Percentiles rank a stretch among this genome's conserved stretches.
Evolutionary conservation across 192 early-diverging fungal genomes (phyloP).

Genomic region (Diversispora eburnea): DNA sequence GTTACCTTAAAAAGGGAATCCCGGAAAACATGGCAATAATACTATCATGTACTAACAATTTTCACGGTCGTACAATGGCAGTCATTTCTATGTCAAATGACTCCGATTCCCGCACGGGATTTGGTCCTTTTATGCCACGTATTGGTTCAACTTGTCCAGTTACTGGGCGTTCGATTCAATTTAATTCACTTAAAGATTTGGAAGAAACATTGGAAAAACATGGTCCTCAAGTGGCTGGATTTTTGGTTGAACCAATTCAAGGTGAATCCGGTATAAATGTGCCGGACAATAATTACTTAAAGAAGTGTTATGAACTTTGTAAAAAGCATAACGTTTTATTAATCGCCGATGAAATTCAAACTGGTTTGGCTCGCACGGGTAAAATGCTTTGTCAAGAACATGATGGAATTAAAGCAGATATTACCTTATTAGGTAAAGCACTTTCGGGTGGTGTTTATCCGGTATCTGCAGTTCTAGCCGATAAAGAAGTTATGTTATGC

Average conservation of each 20-base stretch:
- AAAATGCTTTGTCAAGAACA: constrained; percentile 93
- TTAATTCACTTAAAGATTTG: constrained; percentile 85
- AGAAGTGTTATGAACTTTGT: constrained; percentile 84
- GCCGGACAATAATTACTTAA: constrained; percentile 90
- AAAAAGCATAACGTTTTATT: constrained; percentile 96
- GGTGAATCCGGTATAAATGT: constrained; percentile 97
- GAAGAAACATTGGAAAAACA: constrained; percentile 81
- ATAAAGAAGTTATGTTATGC: constrained; percentile 74
- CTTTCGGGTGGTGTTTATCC: constrained; percentile 96
- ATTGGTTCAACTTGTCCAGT: constrained; percentile 78
- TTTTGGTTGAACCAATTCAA: constrained; percentile 98
- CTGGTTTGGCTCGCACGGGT: constrained; percentile 91
- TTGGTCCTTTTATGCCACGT: constrained; percentile 93
- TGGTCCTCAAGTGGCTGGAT: constrained; percentile 82
- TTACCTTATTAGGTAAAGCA: constrained; percentile 97
- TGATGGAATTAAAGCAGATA: constrained; percentile 88
- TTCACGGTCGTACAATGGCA: constrained; percentile 93
- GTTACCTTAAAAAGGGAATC: constrained; percentile 87
- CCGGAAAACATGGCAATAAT: constrained; percentile 76
- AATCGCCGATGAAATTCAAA: constrained; percentile 98
- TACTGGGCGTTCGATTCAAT: constrained; percentile 67
- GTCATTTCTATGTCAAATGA: constrained; percentile 96
- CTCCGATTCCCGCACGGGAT: constrained; percentile 73
- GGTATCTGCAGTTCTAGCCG: constrained; percentile 88
- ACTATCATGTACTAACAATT: constrained; percentile 82